Percentiles rank a stretch among this genome's conserved stretches.
Conservation (phyloP, 805 yeast species). For the Yamadazyma laniorum region DNA sequence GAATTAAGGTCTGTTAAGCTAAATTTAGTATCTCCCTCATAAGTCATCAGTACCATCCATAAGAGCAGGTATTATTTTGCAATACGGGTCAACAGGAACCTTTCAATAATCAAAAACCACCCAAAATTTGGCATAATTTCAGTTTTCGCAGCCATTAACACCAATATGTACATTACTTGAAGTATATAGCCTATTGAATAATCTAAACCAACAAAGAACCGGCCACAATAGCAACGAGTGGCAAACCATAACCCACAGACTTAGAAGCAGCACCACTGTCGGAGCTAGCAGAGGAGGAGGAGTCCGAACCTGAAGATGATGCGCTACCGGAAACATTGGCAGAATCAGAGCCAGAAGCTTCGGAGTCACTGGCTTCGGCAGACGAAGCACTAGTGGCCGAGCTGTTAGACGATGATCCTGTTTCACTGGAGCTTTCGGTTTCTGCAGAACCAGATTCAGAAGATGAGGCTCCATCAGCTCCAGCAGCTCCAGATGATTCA, state of each 20-base stretch:
- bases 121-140: too few relatives aligned
- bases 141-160: too few relatives aligned
- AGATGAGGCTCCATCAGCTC: not conserved
- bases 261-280: constrained; percentile 8
- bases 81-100: too few relatives aligned
- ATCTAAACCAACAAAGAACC: constrained; percentile 16
- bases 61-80: too few relatives aligned
- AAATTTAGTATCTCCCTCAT: too few relatives aligned
- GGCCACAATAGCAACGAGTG: constrained; percentile 14
- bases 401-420: constrained; percentile 5
- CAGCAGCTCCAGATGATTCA: too few relatives aligned
- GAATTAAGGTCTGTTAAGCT: too few relatives aligned
- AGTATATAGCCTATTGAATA: not conserved
- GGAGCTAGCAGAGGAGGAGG: constrained; percentile 1
- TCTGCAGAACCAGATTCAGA: constrained; percentile 5
- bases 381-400: constrained; percentile 7
- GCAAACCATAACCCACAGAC: constrained; percentile 12
- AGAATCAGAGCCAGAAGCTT: constrained; percentile 9
- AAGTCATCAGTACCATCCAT: too few relatives aligned
- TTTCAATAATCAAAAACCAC: too few relatives aligned
- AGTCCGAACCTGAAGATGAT: constrained; percentile 10
- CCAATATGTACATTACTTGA: too few relatives aligned
- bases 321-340: constrained; percentile 13
- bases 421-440: too few relatives aligned
- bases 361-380: constrained; percentile 2